Evolutionary conservation across 805 yeast species (phyloP).

Genomic region (Spathaspora gorwiae): DNA sequence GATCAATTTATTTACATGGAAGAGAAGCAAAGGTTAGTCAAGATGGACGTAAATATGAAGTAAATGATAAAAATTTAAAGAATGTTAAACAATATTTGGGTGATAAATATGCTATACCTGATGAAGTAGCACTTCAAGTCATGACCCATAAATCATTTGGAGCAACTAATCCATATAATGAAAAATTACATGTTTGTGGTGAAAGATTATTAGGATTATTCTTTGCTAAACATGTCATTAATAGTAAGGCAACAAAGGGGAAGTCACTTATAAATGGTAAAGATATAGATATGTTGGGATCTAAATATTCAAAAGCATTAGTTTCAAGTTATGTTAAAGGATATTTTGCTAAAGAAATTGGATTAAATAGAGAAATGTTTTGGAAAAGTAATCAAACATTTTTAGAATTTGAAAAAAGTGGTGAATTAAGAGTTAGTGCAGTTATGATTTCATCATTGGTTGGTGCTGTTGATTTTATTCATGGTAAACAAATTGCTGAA

Average conservation of each 20-base stretch:
- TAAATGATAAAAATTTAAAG: slow-evolving; percentile 43
- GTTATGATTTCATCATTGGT: slow-evolving; percentile 57
- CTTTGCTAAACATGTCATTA: slow-evolving; percentile 42
- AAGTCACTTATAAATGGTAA: slow-evolving; percentile 40
- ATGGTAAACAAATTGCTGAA: slow-evolving; percentile 58
- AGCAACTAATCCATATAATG: slow-evolving; percentile 85
- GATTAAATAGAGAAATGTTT: slow-evolving; percentile 53
- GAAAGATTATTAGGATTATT: slow-evolving; percentile 51
- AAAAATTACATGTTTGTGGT: slow-evolving; percentile 73
- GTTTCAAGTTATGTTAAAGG: slow-evolving; percentile 49
- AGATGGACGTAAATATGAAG: slow-evolving; percentile 47
- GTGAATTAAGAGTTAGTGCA: slow-evolving; percentile 52
- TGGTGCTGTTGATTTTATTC: slow-evolving; percentile 62
- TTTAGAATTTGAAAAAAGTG: slow-evolving; percentile 44
- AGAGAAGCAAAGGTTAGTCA: slow-evolving; percentile 38
- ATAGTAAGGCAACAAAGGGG: slow-evolving; percentile 14
- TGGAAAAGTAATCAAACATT: slow-evolving; percentile 59
- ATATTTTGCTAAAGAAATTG: slow-evolving; percentile 44
- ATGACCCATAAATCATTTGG: slow-evolving; percentile 94
- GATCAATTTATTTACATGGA: slow-evolving; percentile 39
- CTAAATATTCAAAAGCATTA: slow-evolving; percentile 47
- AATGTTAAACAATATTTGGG: slow-evolving; percentile 46
- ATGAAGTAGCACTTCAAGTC: slow-evolving; percentile 66
- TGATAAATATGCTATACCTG: slow-evolving; percentile 50
- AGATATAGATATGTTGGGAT: slow-evolving; percentile 59